These are phyloP conservation scores for Casaregolazyma suthepensis DNA, from an alignment of 1,139 yeast species.

Conservation along the genomic window DNA sequence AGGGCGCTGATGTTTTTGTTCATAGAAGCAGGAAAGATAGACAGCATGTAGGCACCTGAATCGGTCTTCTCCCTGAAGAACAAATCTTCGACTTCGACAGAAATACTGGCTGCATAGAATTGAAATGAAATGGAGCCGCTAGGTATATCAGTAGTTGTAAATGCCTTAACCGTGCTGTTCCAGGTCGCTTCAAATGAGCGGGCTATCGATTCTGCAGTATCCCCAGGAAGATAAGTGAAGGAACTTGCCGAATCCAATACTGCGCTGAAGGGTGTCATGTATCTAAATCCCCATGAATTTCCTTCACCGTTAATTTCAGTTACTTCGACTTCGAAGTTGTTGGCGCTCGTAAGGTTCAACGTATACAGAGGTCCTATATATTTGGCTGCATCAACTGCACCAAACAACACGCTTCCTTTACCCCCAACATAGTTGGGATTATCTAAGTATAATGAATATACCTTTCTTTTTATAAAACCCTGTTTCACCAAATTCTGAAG, in stretches of 20 bases:
- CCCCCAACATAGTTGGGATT: constrained; percentile 34
- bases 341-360: constrained; percentile 20
- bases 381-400: constrained; percentile 52
- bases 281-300: constrained; percentile 20
- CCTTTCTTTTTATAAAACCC: constrained; percentile 41
- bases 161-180: constrained; percentile 16
- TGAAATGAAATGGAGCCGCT: constrained; percentile 15
- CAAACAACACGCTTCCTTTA: constrained; percentile 49
- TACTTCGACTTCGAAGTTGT: constrained; percentile 11
- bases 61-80: constrained; percentile 15
- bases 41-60: constrained; percentile 14
- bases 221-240: constrained; percentile 44
- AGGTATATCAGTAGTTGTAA: constrained; percentile 16
- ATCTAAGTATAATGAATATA: constrained; percentile 49
- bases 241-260: constrained; percentile 65
- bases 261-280: constrained; percentile 30
- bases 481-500: constrained; percentile 44
- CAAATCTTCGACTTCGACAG: constrained; percentile 21
- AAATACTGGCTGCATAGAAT: constrained; percentile 17
- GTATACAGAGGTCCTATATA: constrained; percentile 41
- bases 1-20: constrained; percentile 32
- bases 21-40: constrained; percentile 21
- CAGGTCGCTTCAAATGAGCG: constrained; percentile 12
- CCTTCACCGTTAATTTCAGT: constrained; percentile 13
- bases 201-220: constrained; percentile 16